Percentiles rank a stretch among this genome's conserved stretches.
Conservation (phyloP, 495 filamentous ascomycete genomes). For the Rusavskia elegans region DNA sequence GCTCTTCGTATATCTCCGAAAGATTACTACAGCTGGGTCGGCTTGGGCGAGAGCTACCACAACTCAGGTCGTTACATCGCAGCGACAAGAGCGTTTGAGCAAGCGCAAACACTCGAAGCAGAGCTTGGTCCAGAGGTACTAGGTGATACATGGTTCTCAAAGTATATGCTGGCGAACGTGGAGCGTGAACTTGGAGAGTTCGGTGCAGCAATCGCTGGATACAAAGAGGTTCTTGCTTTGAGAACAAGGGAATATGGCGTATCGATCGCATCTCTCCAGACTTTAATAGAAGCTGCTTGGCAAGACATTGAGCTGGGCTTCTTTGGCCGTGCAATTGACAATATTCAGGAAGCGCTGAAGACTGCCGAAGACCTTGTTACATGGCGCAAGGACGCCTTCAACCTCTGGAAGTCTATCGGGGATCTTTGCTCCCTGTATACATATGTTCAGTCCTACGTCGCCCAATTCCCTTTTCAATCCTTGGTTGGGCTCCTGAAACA, state of each 20-base stretch:
- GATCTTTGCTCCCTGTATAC: slow-evolving; percentile 78
- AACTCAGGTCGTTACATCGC: slow-evolving; percentile 85
- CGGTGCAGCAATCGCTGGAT: slow-evolving; percentile 62
- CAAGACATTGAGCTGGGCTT: slow-evolving; percentile 63
- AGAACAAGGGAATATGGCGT: slow-evolving; percentile 71
- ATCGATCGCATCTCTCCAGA: slow-evolving; percentile 70
- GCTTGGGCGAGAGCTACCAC: slow-evolving; percentile 89
- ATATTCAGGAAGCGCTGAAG: slow-evolving; percentile 42
- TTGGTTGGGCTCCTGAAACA: slow-evolving; percentile 38
- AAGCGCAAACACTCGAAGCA: slow-evolving; percentile 53
- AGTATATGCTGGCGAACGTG: slow-evolving; percentile 94
- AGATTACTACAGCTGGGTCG: slow-evolving; percentile 92
- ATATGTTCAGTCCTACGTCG: slow-evolving; percentile 48
- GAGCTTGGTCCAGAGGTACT: slow-evolving; percentile 22
- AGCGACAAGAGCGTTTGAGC: slow-evolving; percentile 76
- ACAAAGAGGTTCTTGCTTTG: slow-evolving; percentile 48
- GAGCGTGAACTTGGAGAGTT: slow-evolving; percentile 80
- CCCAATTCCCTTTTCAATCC: slow-evolving; percentile 37
- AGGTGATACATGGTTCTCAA: slow-evolving; percentile 75
- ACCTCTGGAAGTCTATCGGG: slow-evolving; percentile 86
- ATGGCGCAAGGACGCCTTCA: slow-evolving; percentile 55
- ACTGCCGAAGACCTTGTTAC: slow-evolving; percentile 35
- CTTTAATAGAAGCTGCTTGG: slow-evolving; percentile 65
- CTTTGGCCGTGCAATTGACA: slow-evolving; percentile 61
- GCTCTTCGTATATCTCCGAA: slow-evolving; percentile 69